phyloP scores from a whole-genome alignment of 202 grass and related monocot genomes.

The Carex arenaria region DNA sequence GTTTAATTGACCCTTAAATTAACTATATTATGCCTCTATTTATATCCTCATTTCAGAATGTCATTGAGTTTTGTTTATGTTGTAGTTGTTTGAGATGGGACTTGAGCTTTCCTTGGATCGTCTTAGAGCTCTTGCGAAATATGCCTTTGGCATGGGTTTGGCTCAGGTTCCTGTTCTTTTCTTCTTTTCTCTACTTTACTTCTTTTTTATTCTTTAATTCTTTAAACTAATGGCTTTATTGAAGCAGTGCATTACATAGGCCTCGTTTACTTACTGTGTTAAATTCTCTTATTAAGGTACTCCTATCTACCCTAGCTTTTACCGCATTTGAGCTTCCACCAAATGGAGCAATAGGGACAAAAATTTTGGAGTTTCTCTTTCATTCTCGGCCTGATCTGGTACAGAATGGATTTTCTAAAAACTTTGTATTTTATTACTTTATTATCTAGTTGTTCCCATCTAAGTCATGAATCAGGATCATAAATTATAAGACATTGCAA shows the following conservation, averaged over 20 bases:
- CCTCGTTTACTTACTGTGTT: conserved; percentile 18
- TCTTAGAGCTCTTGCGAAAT: conserved; percentile 92
- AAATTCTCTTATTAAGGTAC: conserved; percentile 47
- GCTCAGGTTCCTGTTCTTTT: conserved; percentile 49
- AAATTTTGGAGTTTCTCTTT: conserved; percentile 92
- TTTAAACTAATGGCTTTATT: neutral
- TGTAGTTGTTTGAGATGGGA: conserved; percentile 98
- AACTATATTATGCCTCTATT: neutral
- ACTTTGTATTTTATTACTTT: neutral
- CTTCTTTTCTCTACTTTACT: neutral
- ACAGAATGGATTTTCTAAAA: conserved; percentile 13
- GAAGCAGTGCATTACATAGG: neutral
- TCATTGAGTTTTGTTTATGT: neutral
- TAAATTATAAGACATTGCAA: conserved; percentile 6
- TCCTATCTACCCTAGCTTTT: conserved; percentile 90
- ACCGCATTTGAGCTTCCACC: conserved; percentile 96
- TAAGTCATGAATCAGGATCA: neutral
- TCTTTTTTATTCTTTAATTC: neutral
- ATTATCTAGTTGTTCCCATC: neutral
- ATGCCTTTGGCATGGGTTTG: conserved; percentile 91
- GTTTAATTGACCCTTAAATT: conserved; percentile 1
- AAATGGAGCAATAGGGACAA: conserved; percentile 86
- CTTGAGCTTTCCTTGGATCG: conserved; percentile 92
- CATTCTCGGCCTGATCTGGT: conserved; percentile 89
- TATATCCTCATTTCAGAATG: neutral